A percentile compares a stretch with the other conserved stretches of the same genome.
phyloP scores from a whole-genome alignment of 2,329 filamentous ascomycete species.

The Aspergillus costaricaensis region DNA sequence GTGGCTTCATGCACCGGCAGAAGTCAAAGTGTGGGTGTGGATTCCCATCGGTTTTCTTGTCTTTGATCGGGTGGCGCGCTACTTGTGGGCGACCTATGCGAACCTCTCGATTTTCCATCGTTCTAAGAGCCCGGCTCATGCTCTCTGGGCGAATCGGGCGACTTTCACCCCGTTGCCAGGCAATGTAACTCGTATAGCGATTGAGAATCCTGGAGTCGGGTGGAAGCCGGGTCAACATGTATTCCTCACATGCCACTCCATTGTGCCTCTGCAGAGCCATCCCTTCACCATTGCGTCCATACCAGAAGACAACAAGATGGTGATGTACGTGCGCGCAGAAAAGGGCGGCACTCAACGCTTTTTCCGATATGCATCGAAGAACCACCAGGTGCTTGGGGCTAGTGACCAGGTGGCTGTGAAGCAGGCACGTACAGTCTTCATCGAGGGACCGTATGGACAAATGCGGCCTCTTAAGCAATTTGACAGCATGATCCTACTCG shows the following conservation, averaged over 20 bases:
- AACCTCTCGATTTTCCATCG: slow-evolving; percentile 48
- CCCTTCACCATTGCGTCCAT: slow-evolving; percentile 65
- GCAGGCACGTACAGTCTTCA: slow-evolving; percentile 43
- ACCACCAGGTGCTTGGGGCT: slow-evolving; percentile 27
- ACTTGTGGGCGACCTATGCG: slow-evolving; percentile 37
- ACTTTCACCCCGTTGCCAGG: slow-evolving; percentile 54
- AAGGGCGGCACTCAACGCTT: slow-evolving; percentile 56
- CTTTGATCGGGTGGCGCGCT: slow-evolving; percentile 48
- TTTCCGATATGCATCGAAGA: slow-evolving; percentile 53
- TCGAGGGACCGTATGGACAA: slow-evolving; percentile 58
- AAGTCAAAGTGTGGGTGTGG: slow-evolving; percentile 50
- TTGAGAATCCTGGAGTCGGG: slow-evolving; percentile 55
- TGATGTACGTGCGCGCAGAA: slow-evolving; percentile 59
- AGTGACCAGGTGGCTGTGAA: slow-evolving; percentile 11
- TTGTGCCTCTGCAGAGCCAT: slow-evolving; percentile 62
- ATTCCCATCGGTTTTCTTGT: slow-evolving; percentile 49
- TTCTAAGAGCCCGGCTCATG: slow-evolving; percentile 15
- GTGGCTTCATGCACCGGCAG: slow-evolving; percentile 50
- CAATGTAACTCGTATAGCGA: slow-evolving; percentile 58
- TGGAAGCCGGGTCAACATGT: slow-evolving; percentile 67
- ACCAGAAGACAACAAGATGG: slow-evolving; percentile 56
- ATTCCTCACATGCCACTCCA: slow-evolving; percentile 59
- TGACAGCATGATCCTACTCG: slow-evolving; percentile 61
- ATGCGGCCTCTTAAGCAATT: slow-evolving; percentile 59
- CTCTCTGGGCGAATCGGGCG: slow-evolving; percentile 45